Evolutionary conservation across 768 basidiomycete species (phyloP), one percentile per base, ranked within the genome.

Genomic region (Suillus brevipes): DNA sequence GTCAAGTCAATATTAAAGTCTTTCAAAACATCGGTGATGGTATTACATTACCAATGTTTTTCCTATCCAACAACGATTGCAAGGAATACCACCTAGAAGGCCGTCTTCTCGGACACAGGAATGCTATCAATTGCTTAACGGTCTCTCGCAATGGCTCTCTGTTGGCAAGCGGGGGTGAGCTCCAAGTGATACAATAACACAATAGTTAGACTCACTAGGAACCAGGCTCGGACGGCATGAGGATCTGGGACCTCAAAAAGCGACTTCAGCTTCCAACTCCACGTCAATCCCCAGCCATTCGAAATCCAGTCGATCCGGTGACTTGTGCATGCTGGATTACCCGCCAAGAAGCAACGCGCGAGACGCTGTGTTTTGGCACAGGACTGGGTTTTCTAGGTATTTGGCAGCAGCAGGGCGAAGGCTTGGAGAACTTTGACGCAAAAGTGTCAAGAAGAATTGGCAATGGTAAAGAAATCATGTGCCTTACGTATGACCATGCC

Each of bases 101-200:
- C 20, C 23, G 7, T 6, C 57, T 66, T 5, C 0, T 53, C 0
- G 70, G 75, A 0, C 74, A 75, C 60, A 66, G 36, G 10, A 66
- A 63, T 23, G 45, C 56, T 1, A 66, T 43, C 6, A 64, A 47
- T 18, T 55, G 12, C 3, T 52, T 75, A 25, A 64, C 65, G 13
- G 52, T 75, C 12, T 75, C 74, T 9, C 34, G 36, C 16, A 60
- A 73, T 62, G 70, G 72, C 25, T 36, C 4, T 23, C 52, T 49
- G 2, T 1, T 71, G 6, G 74, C 64, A 9, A 70, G 74, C 2
- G 72, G 72, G 36, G 60, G 66, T 66, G 31, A 31, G 31, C 31
- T 31, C 31, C 31, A 31, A 31, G 31, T 31, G 31, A 31, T 31
- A 31, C 31, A 31, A 31, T 3, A 31, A 31, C 31, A 31, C 31